A percentile compares a stretch with the other conserved stretches of the same genome.
These are phyloP conservation scores for Neophaeococcomyces aloes DNA, from an alignment of 2,329 filamentous ascomycete species.

Conservation along the genomic window DNA sequence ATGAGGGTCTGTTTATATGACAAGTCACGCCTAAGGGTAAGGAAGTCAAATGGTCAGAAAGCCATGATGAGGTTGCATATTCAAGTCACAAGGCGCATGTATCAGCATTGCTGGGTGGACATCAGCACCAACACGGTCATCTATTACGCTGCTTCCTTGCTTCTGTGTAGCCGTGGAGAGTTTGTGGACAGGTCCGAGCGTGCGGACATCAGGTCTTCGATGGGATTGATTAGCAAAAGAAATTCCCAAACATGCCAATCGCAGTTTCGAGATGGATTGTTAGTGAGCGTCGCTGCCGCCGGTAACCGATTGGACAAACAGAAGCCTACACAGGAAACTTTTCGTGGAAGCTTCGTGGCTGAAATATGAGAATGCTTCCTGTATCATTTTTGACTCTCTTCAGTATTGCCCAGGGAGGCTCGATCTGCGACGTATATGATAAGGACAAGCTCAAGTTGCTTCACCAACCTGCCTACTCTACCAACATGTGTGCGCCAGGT, in stretches of 20 bases:
- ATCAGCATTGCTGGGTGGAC: neutral
- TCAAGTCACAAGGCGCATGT: constrained; percentile 4
- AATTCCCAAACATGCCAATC: neutral
- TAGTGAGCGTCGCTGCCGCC: neutral
- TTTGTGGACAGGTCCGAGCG: constrained; percentile 3
- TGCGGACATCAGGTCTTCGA: neutral
- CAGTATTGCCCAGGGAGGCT: no score
- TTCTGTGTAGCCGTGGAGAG: neutral
- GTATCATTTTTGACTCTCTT: no score
- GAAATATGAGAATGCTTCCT: no score
- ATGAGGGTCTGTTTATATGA: neutral
- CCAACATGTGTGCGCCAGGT: no score
- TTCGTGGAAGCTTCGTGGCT: no score
- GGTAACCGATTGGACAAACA: neutral
- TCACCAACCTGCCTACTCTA: no score
- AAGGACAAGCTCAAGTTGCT: no score
- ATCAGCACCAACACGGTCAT: neutral
- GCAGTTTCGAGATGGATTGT: no score
- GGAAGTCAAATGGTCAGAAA: neutral
- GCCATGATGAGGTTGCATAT: neutral
- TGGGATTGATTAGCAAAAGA: constrained; percentile 1
- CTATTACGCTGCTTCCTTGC: neutral
- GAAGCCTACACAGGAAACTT: no score
- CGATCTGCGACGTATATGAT: no score
- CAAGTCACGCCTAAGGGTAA: neutral